Evolutionary conservation across 768 basidiomycete genomes (phyloP).

Genomic region (Suillus ampliporus): DNA sequence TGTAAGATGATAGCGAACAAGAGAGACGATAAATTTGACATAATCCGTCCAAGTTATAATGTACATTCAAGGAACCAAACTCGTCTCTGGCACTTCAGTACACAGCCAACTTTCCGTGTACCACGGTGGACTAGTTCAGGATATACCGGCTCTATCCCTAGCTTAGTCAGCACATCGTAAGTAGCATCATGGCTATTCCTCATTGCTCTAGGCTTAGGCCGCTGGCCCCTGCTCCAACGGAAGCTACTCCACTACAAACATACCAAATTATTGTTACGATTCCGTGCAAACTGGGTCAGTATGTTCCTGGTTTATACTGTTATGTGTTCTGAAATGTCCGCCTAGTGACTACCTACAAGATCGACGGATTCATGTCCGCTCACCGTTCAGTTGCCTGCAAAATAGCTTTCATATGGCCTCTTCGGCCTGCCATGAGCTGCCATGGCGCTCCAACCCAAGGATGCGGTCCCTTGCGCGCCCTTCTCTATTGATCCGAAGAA

Average conservation of each 20-base stretch:
- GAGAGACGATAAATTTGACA: background rate
- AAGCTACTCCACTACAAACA: background rate
- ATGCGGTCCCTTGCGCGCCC: background rate
- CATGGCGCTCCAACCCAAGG: background rate
- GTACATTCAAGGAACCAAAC: background rate
- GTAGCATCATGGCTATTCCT: too few relatives aligned
- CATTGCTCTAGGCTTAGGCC: too few relatives aligned
- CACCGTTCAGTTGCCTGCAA: background rate
- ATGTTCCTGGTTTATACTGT: background rate
- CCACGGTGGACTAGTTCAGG: too few relatives aligned
- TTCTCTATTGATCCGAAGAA: background rate
- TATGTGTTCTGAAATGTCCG: background rate
- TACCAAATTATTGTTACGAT: background rate
- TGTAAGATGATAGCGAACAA: background rate
- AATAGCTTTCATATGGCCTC: background rate
- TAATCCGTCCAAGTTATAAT: background rate
- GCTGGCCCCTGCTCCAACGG: too few relatives aligned
- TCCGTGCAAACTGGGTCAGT: background rate
- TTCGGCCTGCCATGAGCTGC: background rate
- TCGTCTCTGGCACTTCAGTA: background rate
- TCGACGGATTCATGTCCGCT: background rate
- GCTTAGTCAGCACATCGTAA: too few relatives aligned
- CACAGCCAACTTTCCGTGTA: background rate
- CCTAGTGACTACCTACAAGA: background rate
- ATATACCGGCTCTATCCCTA: too few relatives aligned